phyloP scores from a whole-genome alignment of 2,329 filamentous ascomycete genomes.

The Pseudogymnoascus pannorum region DNA sequence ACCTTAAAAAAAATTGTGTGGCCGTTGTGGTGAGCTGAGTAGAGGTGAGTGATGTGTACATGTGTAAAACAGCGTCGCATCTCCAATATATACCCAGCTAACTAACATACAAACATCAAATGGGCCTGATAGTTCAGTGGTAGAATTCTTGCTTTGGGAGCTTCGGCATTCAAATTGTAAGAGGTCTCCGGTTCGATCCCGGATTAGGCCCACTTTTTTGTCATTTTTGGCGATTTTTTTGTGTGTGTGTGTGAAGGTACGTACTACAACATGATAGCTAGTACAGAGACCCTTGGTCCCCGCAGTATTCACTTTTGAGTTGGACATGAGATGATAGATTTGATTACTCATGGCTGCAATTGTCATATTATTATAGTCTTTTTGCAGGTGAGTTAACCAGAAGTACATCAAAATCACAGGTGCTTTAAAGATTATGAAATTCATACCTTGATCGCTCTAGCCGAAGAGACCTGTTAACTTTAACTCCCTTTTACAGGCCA shows the following conservation, averaged over 20 bases:
- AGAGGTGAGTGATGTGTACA: background rate
- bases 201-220: conserved; percentile 6
- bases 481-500: too few relatives aligned
- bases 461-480: too few relatives aligned
- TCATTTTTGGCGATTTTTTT: background rate
- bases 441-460: too few relatives aligned
- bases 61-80: background rate
- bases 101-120: background rate
- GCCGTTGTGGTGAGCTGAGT: too few relatives aligned
- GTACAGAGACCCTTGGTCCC: background rate
- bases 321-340: background rate
- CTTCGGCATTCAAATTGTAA: background rate
- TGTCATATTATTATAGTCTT: background rate
- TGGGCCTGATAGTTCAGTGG: conserved; percentile 1
- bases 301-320: background rate
- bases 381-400: background rate
- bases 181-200: conserved; percentile 7
- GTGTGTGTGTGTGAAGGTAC: too few relatives aligned
- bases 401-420: background rate
- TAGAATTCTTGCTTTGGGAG: conserved; percentile 8
- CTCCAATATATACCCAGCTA: background rate
- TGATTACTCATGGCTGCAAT: background rate
- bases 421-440: too few relatives aligned
- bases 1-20: background rate
- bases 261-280: too few relatives aligned